phyloP scores from a whole-genome alignment of 75 land plant genomes.

The Picea glauca region DNA sequence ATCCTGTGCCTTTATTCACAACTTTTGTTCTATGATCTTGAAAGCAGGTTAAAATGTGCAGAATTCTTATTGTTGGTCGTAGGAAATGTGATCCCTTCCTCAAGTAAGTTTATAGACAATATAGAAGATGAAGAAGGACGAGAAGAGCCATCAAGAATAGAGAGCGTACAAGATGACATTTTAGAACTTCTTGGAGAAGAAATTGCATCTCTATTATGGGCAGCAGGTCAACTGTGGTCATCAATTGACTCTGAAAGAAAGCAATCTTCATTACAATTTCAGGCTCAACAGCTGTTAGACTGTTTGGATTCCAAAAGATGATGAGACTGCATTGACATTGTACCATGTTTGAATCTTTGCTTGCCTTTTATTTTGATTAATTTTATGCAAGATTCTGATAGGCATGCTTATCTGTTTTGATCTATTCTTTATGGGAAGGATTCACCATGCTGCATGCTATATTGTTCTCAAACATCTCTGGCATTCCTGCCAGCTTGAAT shows the following conservation, averaged over 20 bases:
- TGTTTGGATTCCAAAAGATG: neutral
- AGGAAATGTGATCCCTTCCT: slow-evolving; percentile 4
- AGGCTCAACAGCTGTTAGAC: slow-evolving; percentile 9
- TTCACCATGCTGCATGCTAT: neutral
- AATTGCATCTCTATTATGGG: slow-evolving; percentile 12
- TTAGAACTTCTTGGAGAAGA: slow-evolving; percentile 5
- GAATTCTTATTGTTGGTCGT: slow-evolving; percentile 7
- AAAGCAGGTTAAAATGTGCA: slow-evolving; percentile 8
- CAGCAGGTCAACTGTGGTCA: slow-evolving; percentile 8
- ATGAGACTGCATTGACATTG: neutral
- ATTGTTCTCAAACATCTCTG: neutral
- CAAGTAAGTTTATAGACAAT: slow-evolving; percentile 8
- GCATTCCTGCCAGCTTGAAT: neutral
- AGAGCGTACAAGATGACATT: slow-evolving; percentile 10
- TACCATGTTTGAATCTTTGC: neutral
- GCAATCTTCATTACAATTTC: slow-evolving; percentile 7
- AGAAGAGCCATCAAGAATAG: neutral
- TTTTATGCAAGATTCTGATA: neutral
- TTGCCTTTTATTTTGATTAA: neutral
- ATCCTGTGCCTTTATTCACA: neutral
- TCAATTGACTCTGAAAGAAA: slow-evolving; percentile 4
- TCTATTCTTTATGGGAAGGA: neutral
- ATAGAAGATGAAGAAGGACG: neutral
- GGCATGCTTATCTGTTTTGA: neutral
- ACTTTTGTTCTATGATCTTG: neutral